Conservation (phyloP, 2,329 filamentous ascomycete species). For the Exophiala sideris region DNA sequence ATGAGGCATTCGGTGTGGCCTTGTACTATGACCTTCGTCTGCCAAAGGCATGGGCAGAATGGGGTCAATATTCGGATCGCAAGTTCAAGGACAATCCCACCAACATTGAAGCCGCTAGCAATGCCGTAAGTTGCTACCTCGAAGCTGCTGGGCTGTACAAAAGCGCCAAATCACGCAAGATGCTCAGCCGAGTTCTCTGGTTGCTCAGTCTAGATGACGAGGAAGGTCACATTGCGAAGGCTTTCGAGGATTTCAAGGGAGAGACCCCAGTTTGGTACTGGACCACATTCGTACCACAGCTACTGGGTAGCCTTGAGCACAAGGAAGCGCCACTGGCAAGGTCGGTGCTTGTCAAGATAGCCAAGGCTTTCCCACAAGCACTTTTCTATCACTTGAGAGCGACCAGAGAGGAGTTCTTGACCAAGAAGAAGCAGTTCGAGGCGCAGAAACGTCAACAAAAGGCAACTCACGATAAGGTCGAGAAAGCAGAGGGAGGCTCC, state of each 20-base stretch:
- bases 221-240: slow-evolving; percentile 74
- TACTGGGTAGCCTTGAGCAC: slow-evolving; percentile 85
- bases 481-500: slow-evolving; percentile 27
- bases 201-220: slow-evolving; percentile 88
- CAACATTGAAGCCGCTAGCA: slow-evolving; percentile 78
- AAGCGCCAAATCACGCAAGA: slow-evolving; percentile 90
- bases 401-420: slow-evolving; percentile 86
- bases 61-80: slow-evolving; percentile 96
- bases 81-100: slow-evolving; percentile 88
- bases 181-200: slow-evolving; percentile 92
- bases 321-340: slow-evolving; percentile 87
- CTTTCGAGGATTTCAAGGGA: slow-evolving; percentile 95
- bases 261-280: slow-evolving; percentile 99
- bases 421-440: slow-evolving; percentile 68
- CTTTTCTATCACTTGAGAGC: slow-evolving; percentile 94
- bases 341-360: slow-evolving; percentile 84
- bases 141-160: slow-evolving; percentile 96
- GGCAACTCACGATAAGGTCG: slow-evolving; percentile 11
- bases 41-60: slow-evolving; percentile 97
- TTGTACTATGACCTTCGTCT: slow-evolving; percentile 93
- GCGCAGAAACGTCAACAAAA: slow-evolving; percentile 21
- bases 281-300: slow-evolving; percentile 97
- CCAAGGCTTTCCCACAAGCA: slow-evolving; percentile 91
- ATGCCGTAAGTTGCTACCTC: slow-evolving; percentile 91
- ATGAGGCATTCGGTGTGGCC: slow-evolving; percentile 90